phyloP scores from a whole-genome alignment of 2,329 filamentous ascomycete species.

The Incumbomyces delicatus region DNA sequence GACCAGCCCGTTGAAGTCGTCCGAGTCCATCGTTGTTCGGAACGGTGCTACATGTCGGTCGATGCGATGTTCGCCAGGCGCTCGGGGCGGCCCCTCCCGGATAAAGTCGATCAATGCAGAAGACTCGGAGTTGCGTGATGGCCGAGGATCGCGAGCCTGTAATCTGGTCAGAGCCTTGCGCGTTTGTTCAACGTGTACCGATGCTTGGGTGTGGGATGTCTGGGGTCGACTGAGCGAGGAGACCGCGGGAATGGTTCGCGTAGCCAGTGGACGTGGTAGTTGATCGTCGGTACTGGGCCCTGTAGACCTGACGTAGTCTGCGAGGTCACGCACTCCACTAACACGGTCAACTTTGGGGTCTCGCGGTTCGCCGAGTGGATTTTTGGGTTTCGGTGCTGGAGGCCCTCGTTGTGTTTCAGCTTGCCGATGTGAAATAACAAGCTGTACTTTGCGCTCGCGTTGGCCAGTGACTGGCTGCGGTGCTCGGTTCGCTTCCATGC shows the following conservation, averaged over 20 bases:
- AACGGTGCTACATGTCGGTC: constrained; percentile 78
- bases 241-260: constrained; percentile 1
- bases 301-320: constrained; percentile 80
- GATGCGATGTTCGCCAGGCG: constrained; percentile 54
- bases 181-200: background rate
- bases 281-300: constrained; percentile 49
- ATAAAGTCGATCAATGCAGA: constrained; percentile 95
- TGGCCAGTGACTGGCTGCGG: background rate
- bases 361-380: constrained; percentile 43
- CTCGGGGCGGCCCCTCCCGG: constrained; percentile 65
- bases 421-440: background rate
- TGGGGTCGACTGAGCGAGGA: constrained; percentile 5
- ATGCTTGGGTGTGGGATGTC: constrained; percentile 8
- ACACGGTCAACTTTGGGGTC: constrained; percentile 58
- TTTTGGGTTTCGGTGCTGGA: constrained; percentile 18
- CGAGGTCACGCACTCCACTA: constrained; percentile 71
- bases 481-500: background rate
- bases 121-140: constrained; percentile 55
- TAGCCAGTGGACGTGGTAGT: constrained; percentile 1
- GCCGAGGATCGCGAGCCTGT: constrained; percentile 61
- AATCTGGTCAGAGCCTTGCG: constrained; percentile 37
- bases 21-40: constrained; percentile 74
- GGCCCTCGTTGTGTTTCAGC: background rate
- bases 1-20: constrained; percentile 47
- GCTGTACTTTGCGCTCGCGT: background rate